Evolutionary conservation across 345 rosid species (phyloP), one percentile per base, ranked within the genome.

Genomic region (Eutrema yunnanense): DNA sequence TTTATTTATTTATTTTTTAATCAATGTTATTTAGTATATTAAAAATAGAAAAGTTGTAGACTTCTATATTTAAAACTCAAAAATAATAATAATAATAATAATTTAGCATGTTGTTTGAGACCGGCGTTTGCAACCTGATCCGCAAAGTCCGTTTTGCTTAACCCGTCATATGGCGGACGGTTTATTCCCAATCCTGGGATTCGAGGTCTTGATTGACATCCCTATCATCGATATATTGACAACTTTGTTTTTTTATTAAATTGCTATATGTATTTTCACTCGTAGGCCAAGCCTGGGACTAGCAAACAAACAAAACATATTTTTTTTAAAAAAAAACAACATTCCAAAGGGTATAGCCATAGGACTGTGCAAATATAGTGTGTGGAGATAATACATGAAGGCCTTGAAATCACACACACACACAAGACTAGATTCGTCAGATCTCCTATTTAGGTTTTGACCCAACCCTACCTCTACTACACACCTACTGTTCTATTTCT

Each of bases 371-470:
- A 56, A 56, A 65, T 40, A 48, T 56, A 73, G 65, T 46, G 59
- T 65, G 72, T 41, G 62, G 54, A 22, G 47, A 33, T 33, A 50
- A 2, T 51, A 30, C 50, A 60, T 7, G 38, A 66, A 40, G 33
- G 42, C 56, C 48, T 60, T 51, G 56, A 60, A 59, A 74, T 59
- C 61, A 57, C 46, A 36, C 59, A 60, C 63, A 44, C 27, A 9
- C 53, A 50, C 26, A 59, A 74, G 62, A 74, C 56, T 67, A 67
- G 40, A 74, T 59, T 60, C 78, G 32, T 33, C 62, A 51, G 62
- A 67, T 22, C 67, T 58, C 67, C 38, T 65, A 27, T 51, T 74
- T 74, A 74, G 73, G 56, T 43, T 66, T 74, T 74, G 63, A 67
- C 73, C 73, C 78, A 74, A 60, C 48, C 55, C 73, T 74, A 67